Evolutionary conservation across 768 basidiomycete species (phyloP).

Genomic region (Rhizopogon rudus): DNA sequence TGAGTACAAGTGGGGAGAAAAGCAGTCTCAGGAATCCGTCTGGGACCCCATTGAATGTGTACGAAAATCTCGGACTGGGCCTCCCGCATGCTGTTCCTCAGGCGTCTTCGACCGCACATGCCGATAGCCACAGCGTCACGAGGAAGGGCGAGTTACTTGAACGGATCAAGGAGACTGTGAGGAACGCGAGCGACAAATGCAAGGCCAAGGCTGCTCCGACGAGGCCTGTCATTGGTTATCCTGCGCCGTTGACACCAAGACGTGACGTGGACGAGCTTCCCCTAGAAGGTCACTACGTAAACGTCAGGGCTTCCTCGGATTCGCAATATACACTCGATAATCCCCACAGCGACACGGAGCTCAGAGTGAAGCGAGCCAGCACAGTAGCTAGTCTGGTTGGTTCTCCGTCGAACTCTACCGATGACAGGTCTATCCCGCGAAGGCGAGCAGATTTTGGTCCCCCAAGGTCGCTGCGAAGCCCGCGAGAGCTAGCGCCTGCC

Average conservation of each 20-base stretch:
- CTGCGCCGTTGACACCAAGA: conserved; percentile 34
- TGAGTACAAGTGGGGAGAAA: conserved; percentile 24
- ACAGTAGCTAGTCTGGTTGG: conserved; percentile 43
- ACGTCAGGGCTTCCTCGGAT: conserved; percentile 17
- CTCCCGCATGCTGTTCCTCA: conserved; percentile 44
- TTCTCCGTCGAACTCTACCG: conserved; percentile 65
- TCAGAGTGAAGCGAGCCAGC: conserved; percentile 26
- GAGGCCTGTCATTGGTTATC: conserved; percentile 56
- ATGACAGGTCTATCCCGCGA: conserved; percentile 58
- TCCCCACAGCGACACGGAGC: conserved; percentile 37
- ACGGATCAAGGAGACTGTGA: conserved; percentile 57
- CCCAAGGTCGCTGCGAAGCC: conserved; percentile 42
- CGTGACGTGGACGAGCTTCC: conserved; percentile 16
- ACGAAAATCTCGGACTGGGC: conserved; percentile 35
- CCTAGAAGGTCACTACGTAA: conserved; percentile 30
- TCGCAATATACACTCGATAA: conserved; percentile 21
- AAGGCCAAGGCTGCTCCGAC: conserved; percentile 31
- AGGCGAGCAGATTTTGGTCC: conserved; percentile 66
- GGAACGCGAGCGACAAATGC: conserved; percentile 64
- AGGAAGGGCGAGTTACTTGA: conserved; percentile 67
- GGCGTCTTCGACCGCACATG: conserved; percentile 27
- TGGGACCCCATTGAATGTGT: conserved; percentile 10
- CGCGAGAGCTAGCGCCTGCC: conserved; percentile 17
- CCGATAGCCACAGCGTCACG: conserved; percentile 48
- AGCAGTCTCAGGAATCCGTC: conserved; percentile 21